Evolutionary conservation across 305 asterid species (phyloP).

Genomic region (Fraxinus ornus): DNA sequence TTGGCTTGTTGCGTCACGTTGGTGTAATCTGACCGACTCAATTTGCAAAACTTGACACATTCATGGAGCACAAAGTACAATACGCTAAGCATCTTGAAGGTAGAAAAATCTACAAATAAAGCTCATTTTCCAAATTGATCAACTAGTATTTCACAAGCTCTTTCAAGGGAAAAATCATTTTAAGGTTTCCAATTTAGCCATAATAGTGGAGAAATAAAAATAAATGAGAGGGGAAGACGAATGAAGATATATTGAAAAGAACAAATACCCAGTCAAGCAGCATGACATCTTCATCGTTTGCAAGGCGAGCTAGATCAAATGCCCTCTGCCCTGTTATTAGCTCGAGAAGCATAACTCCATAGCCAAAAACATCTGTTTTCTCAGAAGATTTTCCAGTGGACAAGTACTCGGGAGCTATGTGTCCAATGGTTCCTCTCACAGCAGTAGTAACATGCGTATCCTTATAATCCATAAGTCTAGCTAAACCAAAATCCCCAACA

Average conservation of each 20-base stretch:
- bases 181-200: neutral
- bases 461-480: constrained; percentile 64
- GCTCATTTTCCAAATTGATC: neutral
- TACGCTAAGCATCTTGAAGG: neutral
- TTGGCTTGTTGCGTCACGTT: neutral
- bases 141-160: neutral
- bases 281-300: constrained; percentile 71
- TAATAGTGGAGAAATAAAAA: neutral
- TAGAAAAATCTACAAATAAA: neutral
- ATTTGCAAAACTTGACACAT: neutral
- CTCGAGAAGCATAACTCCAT: constrained; percentile 70
- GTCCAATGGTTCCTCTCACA: constrained; percentile 65
- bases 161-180: neutral
- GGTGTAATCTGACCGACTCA: neutral
- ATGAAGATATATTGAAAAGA: neutral
- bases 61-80: neutral
- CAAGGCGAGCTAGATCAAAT: constrained; percentile 66
- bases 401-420: constrained; percentile 63
- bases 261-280: constrained; percentile 56
- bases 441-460: constrained; percentile 68
- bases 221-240: neutral
- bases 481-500: constrained; percentile 66
- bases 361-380: constrained; percentile 67
- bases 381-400: constrained; percentile 70
- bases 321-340: constrained; percentile 68